A percentile compares a stretch with the other conserved stretches of the same genome.
Conservation (phyloP, 148 eudicot genomes). For the Chenopodium quinoa region DNA sequence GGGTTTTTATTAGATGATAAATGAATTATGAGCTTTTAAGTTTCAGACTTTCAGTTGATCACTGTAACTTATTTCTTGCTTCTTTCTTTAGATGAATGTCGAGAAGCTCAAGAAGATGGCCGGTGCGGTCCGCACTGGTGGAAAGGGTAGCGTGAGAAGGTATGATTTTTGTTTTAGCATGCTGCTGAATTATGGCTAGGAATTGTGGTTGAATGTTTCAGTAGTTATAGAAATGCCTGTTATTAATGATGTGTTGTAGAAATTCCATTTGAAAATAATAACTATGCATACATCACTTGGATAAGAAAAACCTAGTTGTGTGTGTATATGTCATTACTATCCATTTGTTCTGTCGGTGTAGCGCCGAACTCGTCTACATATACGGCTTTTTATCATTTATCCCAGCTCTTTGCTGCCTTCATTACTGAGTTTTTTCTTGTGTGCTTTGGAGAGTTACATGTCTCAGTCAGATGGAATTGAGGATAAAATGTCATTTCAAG, state of each 20-base stretch:
- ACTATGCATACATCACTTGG: not conserved
- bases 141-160: slow-evolving; percentile 83
- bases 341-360: not conserved
- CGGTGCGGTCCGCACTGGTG: slow-evolving; percentile 81
- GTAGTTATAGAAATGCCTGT: not conserved
- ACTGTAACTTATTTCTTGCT: not conserved
- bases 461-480: not conserved
- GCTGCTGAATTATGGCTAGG: not conserved
- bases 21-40: not conserved
- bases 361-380: not conserved
- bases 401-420: no score
- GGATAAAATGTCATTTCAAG: not conserved
- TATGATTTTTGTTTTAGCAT: slow-evolving; percentile 12
- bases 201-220: not conserved
- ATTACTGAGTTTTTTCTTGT: not conserved
- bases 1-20: not conserved
- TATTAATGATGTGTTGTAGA: not conserved
- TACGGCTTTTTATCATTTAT: no score
- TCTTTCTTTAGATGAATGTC: slow-evolving; percentile 56
- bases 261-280: no score
- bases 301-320: not conserved
- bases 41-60: not conserved
- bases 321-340: not conserved
- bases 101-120: slow-evolving; percentile 82
- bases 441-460: not conserved